Evolutionary conservation across 352 stramenopile genomes (phyloP).

Genomic region (Phytophthora nicotianae): DNA sequence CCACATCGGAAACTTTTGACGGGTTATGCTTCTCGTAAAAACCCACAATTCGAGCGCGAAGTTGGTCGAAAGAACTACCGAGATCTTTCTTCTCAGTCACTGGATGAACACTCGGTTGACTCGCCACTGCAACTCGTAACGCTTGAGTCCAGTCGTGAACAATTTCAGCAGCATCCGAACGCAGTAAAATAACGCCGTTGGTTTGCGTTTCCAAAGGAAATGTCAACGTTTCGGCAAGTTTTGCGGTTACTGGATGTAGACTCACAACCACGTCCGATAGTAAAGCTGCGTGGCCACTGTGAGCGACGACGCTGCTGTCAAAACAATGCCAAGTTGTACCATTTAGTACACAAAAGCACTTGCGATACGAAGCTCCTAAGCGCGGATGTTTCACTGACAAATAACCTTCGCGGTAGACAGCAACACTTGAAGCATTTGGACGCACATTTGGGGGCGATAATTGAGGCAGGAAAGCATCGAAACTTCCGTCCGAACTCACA

Average conservation of each 20-base stretch:
- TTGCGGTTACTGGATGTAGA: slow-evolving; percentile 35
- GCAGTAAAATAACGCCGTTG: slow-evolving; percentile 46
- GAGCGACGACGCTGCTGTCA: slow-evolving; percentile 31
- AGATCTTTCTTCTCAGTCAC: slow-evolving; percentile 5
- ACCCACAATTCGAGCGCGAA: slow-evolving; percentile 54
- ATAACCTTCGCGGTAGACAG: slow-evolving; percentile 38
- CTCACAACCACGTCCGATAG: slow-evolving; percentile 37
- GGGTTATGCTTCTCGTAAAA: slow-evolving; percentile 93
- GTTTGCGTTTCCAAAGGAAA: slow-evolving; percentile 48
- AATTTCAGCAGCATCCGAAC: slow-evolving; percentile 35
- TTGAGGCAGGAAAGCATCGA: slow-evolving; percentile 29
- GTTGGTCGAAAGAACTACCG: slow-evolving; percentile 17
- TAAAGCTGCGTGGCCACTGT: slow-evolving; percentile 20
- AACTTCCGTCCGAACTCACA: slow-evolving; percentile 40
- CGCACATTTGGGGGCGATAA: slow-evolving; percentile 5
- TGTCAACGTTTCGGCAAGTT: slow-evolving; percentile 32
- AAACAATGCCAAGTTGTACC: slow-evolving; percentile 42
- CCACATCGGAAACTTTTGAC: slow-evolving; percentile 84
- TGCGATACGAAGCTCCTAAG: slow-evolving; percentile 35
- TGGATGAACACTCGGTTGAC: slow-evolving; percentile 1
- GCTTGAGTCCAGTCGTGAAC: slow-evolving; percentile 41
- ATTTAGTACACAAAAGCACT: slow-evolving; percentile 45
- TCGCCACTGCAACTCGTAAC: slow-evolving; percentile 30
- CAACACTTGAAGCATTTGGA: not conserved
- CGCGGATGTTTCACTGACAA: slow-evolving; percentile 48